Percentiles rank a stretch among this genome's conserved stretches.
These are phyloP conservation scores for Colletotrichum sp. DNA, from an alignment of 2,329 filamentous ascomycete species.

Conservation along the genomic window DNA sequence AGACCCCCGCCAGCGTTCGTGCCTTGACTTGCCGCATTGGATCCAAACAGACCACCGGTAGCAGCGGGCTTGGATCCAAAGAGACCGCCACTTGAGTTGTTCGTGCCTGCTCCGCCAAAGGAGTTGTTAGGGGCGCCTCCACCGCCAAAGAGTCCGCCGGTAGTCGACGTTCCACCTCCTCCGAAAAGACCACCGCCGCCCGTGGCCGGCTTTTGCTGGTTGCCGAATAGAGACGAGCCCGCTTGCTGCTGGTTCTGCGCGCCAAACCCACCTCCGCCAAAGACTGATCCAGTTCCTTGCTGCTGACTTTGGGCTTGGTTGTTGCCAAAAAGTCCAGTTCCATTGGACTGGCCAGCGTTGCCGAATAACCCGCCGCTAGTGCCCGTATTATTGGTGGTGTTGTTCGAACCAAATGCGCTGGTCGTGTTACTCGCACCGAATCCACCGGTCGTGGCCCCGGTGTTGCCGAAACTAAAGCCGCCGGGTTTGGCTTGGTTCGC, in stretches of 20 bases:
- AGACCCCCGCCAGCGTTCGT: slow-evolving; percentile 44
- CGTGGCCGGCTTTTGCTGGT: slow-evolving; percentile 21
- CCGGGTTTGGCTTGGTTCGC: slow-evolving; percentile 40
- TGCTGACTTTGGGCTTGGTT: slow-evolving; percentile 27
- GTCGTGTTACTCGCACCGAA: slow-evolving; percentile 39
- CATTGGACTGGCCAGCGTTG: slow-evolving; percentile 36
- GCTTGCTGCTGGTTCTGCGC: slow-evolving; percentile 26
- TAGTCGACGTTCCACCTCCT: slow-evolving; percentile 29
- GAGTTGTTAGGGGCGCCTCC: slow-evolving; percentile 40
- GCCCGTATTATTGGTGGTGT: slow-evolving; percentile 25
- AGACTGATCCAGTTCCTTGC: slow-evolving; percentile 25
- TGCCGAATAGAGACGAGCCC: slow-evolving; percentile 31
- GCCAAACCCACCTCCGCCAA: slow-evolving; percentile 29
- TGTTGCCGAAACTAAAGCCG: slow-evolving; percentile 49
- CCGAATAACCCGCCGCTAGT: slow-evolving; percentile 49
- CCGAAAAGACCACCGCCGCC: slow-evolving; percentile 22
- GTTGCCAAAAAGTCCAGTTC: slow-evolving; percentile 44
- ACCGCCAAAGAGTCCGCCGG: slow-evolving; percentile 46
- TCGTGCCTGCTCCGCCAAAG: slow-evolving; percentile 49
- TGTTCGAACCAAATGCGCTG: slow-evolving; percentile 44
- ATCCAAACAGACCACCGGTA: slow-evolving; percentile 51
- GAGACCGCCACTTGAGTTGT: slow-evolving; percentile 38
- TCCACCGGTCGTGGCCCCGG: slow-evolving; percentile 30
- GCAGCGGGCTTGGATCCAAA: slow-evolving; percentile 47
- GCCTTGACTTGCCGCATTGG: slow-evolving; percentile 37